Percentiles rank a stretch among this genome's conserved stretches.
Conservation (phyloP, 352 stramenopile species). For the Phytophthora aleatoria region DNA sequence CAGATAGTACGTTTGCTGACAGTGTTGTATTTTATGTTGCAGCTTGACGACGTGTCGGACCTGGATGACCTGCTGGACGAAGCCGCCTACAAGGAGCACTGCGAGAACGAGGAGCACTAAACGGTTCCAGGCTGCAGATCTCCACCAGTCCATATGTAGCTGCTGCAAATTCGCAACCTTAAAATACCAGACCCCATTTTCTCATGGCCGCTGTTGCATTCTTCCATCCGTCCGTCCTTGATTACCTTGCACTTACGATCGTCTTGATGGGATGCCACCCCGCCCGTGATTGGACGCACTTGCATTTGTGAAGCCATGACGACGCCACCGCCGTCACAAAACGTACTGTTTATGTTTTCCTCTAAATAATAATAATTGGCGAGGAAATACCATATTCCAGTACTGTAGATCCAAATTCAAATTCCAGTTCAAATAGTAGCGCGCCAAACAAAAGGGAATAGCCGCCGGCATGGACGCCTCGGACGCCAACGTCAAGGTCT, state of each 20-base stretch:
- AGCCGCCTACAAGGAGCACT: slow-evolving; percentile 84
- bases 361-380: no score
- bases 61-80: slow-evolving; percentile 85
- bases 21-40: slow-evolving; percentile 7
- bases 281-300: slow-evolving; percentile 12
- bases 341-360: no score
- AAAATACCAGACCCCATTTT: slow-evolving; percentile 20
- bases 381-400: no score
- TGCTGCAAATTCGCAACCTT: slow-evolving; percentile 34
- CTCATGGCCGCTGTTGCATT: slow-evolving; percentile 3
- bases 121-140: slow-evolving; percentile 24
- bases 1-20: slow-evolving; percentile 1
- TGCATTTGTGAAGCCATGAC: neutral
- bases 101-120: slow-evolving; percentile 84
- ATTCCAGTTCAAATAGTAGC: slow-evolving; percentile 15
- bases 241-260: slow-evolving; percentile 18
- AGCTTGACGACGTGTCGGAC: slow-evolving; percentile 74
- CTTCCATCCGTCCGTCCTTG: slow-evolving; percentile 20
- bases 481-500: slow-evolving; percentile 83
- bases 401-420: slow-evolving; percentile 7
- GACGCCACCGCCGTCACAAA: no score
- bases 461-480: slow-evolving; percentile 19
- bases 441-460: slow-evolving; percentile 14
- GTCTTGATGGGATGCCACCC: slow-evolving; percentile 30
- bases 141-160: slow-evolving; percentile 21